phyloP scores from a whole-genome alignment of 495 filamentous ascomycete genomes.

The Pyrenopolyporus hunteri region DNA sequence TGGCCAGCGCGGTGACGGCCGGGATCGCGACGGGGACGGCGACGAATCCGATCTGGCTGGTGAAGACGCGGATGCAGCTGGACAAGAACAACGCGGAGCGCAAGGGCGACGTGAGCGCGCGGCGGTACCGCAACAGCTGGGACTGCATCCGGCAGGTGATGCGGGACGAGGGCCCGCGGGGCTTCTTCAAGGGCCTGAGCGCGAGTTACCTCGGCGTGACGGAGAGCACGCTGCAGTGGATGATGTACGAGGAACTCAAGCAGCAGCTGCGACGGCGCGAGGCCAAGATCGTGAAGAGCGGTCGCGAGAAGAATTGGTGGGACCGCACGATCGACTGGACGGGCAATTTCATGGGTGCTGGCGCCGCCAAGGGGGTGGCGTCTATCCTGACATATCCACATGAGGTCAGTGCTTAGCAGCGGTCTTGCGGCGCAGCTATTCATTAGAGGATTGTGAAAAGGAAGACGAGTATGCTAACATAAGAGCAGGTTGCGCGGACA shows the following conservation, averaged over 20 bases:
- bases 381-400: slow-evolving; percentile 85
- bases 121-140: slow-evolving; percentile 79
- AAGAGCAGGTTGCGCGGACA: slow-evolving; percentile 73
- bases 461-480: slow-evolving; percentile 5
- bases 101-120: slow-evolving; percentile 54
- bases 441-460: not conserved
- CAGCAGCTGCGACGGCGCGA: slow-evolving; percentile 64
- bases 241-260: slow-evolving; percentile 88
- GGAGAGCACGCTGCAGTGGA: slow-evolving; percentile 86
- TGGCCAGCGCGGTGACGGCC: slow-evolving; percentile 72
- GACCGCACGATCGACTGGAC: slow-evolving; percentile 69
- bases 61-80: slow-evolving; percentile 88
- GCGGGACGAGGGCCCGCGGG: slow-evolving; percentile 74
- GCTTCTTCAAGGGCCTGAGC: slow-evolving; percentile 83
- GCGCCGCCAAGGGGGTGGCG: slow-evolving; percentile 80
- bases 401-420: slow-evolving; percentile 61
- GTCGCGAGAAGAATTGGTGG: slow-evolving; percentile 63
- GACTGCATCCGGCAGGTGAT: slow-evolving; percentile 82
- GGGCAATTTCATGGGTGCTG: slow-evolving; percentile 77
- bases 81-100: slow-evolving; percentile 69
- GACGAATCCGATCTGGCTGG: slow-evolving; percentile 91
- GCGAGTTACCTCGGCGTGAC: slow-evolving; percentile 86
- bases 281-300: slow-evolving; percentile 57
- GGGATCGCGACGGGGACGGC: slow-evolving; percentile 82
- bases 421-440: not conserved